Evolutionary conservation across 2,329 filamentous ascomycete species (phyloP).

Genomic region (Leptosphaerulina australis): DNA sequence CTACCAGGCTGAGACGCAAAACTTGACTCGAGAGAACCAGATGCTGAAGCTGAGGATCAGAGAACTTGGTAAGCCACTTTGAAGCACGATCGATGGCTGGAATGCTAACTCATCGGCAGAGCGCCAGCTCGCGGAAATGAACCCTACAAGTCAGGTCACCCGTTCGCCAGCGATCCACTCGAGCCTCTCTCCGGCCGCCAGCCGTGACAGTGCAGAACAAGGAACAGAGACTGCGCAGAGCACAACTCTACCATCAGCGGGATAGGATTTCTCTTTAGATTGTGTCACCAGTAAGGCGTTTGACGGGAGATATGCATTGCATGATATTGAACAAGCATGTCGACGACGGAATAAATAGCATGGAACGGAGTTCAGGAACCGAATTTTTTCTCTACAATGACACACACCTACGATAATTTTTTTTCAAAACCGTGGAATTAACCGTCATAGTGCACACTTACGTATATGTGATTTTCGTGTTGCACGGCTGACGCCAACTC

Average conservation of each 20-base stretch:
- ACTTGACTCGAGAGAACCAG: slow-evolving; percentile 77
- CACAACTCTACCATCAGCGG: slow-evolving; percentile 2
- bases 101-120: slow-evolving; percentile 26
- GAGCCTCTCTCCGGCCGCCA: slow-evolving; percentile 26
- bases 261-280: neutral
- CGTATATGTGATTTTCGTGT: no score
- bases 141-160: slow-evolving; percentile 39
- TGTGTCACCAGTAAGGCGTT: neutral
- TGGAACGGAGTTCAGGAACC: slow-evolving; percentile 18
- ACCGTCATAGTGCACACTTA: no score
- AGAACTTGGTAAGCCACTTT: slow-evolving; percentile 64
- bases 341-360: slow-evolving; percentile 15
- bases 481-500: no score
- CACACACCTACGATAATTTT: neutral
- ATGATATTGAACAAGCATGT: neutral
- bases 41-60: slow-evolving; percentile 78
- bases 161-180: slow-evolving; percentile 41
- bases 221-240: neutral
- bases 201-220: slow-evolving; percentile 20
- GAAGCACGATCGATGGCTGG: no score
- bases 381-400: neutral
- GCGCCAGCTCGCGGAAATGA: slow-evolving; percentile 42
- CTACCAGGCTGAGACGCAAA: slow-evolving; percentile 83
- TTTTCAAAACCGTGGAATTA: no score
- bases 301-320: neutral